Percentiles rank a stretch among this genome's conserved stretches.
Evolutionary conservation across 805 yeast genomes (phyloP).

Genomic region (Schizosaccharomyces octosporus): DNA sequence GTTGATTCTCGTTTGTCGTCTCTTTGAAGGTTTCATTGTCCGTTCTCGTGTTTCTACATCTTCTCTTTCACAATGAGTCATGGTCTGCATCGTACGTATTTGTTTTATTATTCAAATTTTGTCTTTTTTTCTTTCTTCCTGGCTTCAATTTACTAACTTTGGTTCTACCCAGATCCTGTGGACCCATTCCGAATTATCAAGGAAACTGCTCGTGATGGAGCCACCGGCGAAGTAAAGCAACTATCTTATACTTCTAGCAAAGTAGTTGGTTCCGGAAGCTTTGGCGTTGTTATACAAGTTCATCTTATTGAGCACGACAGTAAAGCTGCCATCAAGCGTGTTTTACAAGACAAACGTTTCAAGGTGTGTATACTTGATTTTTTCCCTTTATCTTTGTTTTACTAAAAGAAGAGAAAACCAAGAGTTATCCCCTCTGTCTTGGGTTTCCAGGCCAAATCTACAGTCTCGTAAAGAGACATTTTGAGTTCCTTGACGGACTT

Average conservation of each 20-base stretch:
- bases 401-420: too few species aligned
- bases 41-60: too few species aligned
- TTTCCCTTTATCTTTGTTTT: background rate
- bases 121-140: background rate
- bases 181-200: slow-evolving; percentile 16
- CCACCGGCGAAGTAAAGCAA: slow-evolving; percentile 33
- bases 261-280: slow-evolving; percentile 97
- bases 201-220: slow-evolving; percentile 50
- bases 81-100: background rate
- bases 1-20: too few species aligned
- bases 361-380: slow-evolving; percentile 22
- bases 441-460: background rate
- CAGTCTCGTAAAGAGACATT: background rate
- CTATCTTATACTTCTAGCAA: slow-evolving; percentile 60
- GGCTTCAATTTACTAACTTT: background rate
- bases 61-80: background rate
- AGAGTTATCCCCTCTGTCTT: background rate
- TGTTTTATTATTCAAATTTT: background rate
- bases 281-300: slow-evolving; percentile 71
- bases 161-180: background rate
- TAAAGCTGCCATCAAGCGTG: slow-evolving; percentile 40
- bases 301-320: background rate
- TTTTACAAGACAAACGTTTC: slow-evolving; percentile 84
- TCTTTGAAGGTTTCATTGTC: too few species aligned
- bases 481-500: background rate